Percentiles rank a stretch among this genome's conserved stretches.
Evolutionary conservation across 352 stramenopile genomes (phyloP).

Genomic region (Phytophthora hybrid): DNA sequence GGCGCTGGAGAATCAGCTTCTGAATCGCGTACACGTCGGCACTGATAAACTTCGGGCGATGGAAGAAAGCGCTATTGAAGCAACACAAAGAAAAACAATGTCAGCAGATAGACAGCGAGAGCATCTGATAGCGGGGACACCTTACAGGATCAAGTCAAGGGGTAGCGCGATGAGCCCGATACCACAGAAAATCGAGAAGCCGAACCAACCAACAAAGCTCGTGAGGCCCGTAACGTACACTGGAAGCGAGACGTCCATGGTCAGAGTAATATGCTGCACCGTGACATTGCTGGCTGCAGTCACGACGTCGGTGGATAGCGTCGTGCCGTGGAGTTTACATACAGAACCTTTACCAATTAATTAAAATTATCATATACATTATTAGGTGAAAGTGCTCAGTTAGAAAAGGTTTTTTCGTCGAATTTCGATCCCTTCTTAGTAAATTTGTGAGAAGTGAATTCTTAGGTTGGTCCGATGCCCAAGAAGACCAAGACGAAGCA

Average conservation of each 20-base stretch:
- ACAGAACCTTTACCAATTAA: too few relatives aligned
- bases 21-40: constrained; percentile 82
- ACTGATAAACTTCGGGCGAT: constrained; percentile 95
- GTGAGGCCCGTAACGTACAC: constrained; percentile 94
- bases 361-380: too few relatives aligned
- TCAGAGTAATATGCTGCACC: constrained; percentile 64
- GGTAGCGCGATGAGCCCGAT: constrained; percentile 96
- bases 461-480: too few relatives aligned
- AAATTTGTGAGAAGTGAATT: too few relatives aligned
- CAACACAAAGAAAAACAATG: not conserved
- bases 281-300: constrained; percentile 50
- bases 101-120: not conserved
- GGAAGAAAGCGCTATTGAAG: constrained; percentile 67
- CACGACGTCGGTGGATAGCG: constrained; percentile 50
- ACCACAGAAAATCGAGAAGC: constrained; percentile 97
- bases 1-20: constrained; percentile 90
- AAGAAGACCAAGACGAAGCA: constrained; percentile 19
- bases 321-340: too few relatives aligned
- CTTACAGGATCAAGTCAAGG: constrained; percentile 93
- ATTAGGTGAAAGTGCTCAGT: too few relatives aligned
- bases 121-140: not conserved
- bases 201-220: constrained; percentile 97
- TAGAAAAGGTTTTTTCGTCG: too few relatives aligned
- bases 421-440: too few relatives aligned
- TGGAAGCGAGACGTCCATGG: constrained; percentile 78